Conservation (phyloP, 805 yeast species). For the Torulaspora maleeae region DNA sequence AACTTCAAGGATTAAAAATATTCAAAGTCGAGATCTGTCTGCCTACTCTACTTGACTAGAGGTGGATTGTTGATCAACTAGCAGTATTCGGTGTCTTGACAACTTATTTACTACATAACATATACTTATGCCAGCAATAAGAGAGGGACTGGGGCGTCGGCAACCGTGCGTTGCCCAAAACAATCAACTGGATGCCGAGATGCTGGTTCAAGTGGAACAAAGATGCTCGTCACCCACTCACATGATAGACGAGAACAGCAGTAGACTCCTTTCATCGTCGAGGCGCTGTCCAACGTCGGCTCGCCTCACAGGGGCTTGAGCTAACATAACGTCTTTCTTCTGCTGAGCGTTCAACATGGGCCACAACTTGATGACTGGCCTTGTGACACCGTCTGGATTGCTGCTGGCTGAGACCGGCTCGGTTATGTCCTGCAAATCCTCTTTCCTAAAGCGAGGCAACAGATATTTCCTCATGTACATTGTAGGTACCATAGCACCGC, state of each 20-base stretch:
- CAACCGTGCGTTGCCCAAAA: background rate
- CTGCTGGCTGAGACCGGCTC: conserved; percentile 2
- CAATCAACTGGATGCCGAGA: background rate
- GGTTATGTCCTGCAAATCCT: conserved; percentile 9
- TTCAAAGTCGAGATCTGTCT: background rate
- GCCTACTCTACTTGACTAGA: background rate
- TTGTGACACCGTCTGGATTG: background rate
- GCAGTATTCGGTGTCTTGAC: background rate
- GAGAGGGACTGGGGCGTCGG: background rate
- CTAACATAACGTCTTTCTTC: conserved; percentile 5
- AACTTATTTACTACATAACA: background rate
- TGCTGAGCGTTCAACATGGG: conserved; percentile 9
- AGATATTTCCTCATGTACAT: conserved; percentile 21
- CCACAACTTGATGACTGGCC: conserved; percentile 10
- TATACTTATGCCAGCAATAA: background rate
- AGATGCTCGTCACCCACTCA: background rate
- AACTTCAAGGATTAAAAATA: background rate
- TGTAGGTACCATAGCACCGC: conserved; percentile 32
- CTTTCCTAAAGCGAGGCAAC: conserved; percentile 14
- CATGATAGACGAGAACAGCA: conserved; percentile 25
- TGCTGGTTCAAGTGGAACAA: background rate
- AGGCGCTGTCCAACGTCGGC: background rate
- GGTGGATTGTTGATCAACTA: background rate
- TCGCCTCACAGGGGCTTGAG: background rate
- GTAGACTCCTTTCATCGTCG: conserved; percentile 15